phyloP scores from a whole-genome alignment of 176 grass and related monocot genomes.

The Oryza rufipogon region DNA sequence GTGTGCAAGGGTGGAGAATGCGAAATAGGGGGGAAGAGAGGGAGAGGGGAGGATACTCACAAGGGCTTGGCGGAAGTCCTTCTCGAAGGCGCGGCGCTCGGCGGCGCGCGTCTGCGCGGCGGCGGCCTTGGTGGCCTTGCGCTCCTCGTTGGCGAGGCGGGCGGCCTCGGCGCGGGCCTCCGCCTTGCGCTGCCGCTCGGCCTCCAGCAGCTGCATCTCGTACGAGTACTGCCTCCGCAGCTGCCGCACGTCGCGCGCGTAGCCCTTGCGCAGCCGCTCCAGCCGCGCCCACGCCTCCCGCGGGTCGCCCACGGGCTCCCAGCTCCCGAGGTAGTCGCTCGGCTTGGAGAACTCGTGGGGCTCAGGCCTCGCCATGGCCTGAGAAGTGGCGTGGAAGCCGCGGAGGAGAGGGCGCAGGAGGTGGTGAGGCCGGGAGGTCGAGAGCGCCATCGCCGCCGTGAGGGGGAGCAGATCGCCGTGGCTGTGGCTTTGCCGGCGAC shows the following conservation, averaged over 20 bases:
- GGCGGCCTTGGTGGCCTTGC: conserved; percentile 72
- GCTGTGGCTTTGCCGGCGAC: neutral
- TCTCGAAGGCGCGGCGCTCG: conserved; percentile 67
- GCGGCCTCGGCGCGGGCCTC: conserved; percentile 71
- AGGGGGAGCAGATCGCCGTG: conserved; percentile 30
- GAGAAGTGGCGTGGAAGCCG: conserved; percentile 41
- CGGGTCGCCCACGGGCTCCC: conserved; percentile 60
- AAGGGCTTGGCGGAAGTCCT: conserved; percentile 76
- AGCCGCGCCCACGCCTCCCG: conserved; percentile 57
- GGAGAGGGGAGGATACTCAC: conserved; percentile 24
- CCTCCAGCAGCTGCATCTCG: conserved; percentile 72
- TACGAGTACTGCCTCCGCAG: conserved; percentile 70
- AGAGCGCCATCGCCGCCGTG: conserved; percentile 40
- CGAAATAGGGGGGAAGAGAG: neutral
- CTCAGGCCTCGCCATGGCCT: conserved; percentile 33
- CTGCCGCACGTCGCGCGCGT: conserved; percentile 65
- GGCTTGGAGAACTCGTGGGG: conserved; percentile 63
- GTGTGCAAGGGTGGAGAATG: neutral
- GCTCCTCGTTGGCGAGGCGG: conserved; percentile 75
- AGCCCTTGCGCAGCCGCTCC: conserved; percentile 63
- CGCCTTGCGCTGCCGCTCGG: conserved; percentile 77
- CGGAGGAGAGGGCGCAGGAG: conserved; percentile 38
- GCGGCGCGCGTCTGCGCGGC: conserved; percentile 76
- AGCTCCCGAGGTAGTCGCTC: conserved; percentile 76
- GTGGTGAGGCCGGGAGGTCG: conserved; percentile 35